These are phyloP conservation scores for Fragilariopsis cylindrus DNA, from an alignment of 108 stramenopile genomes.

Conservation along the genomic window DNA sequence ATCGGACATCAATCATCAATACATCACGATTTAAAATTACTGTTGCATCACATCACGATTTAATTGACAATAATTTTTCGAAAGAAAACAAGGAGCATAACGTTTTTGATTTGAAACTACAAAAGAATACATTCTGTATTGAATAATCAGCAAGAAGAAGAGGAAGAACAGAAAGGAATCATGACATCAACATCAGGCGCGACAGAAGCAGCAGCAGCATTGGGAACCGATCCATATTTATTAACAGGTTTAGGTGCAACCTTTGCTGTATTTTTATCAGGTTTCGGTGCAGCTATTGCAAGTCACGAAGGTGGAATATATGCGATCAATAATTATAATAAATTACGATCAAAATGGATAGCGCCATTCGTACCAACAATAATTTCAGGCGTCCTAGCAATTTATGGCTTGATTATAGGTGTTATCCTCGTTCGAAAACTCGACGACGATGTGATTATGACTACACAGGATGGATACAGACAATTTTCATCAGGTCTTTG, in stretches of 20 bases:
- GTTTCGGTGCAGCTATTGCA: conserved; percentile 45
- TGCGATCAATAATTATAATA: neutral
- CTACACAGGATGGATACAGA: conserved; percentile 40
- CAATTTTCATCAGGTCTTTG: conserved; percentile 51
- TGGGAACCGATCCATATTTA: conserved; percentile 20
- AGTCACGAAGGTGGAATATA: conserved; percentile 47
- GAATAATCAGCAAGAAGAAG: too few species aligned
- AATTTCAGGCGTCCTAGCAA: conserved; percentile 56
- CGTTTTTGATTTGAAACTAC: too few species aligned
- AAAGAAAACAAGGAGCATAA: too few species aligned
- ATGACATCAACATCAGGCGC: too few species aligned
- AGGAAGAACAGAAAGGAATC: too few species aligned
- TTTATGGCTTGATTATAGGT: conserved; percentile 61
- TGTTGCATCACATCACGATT: too few species aligned
- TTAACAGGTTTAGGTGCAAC: conserved; percentile 45
- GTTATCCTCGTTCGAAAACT: conserved; percentile 41
- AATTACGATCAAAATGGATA: conserved; percentile 27
- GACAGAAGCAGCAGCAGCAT: too few species aligned
- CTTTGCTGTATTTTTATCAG: conserved; percentile 44
- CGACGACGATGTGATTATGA: conserved; percentile 14
- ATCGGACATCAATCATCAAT: too few species aligned
- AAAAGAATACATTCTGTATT: too few species aligned
- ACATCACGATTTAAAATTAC: too few species aligned
- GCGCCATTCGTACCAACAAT: conserved; percentile 50
- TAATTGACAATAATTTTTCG: too few species aligned